Evolutionary conservation across 2,329 filamentous ascomycete species (phyloP), one percentile per base, ranked within the genome.

Genomic region (Colletotrichum acutatum): DNA sequence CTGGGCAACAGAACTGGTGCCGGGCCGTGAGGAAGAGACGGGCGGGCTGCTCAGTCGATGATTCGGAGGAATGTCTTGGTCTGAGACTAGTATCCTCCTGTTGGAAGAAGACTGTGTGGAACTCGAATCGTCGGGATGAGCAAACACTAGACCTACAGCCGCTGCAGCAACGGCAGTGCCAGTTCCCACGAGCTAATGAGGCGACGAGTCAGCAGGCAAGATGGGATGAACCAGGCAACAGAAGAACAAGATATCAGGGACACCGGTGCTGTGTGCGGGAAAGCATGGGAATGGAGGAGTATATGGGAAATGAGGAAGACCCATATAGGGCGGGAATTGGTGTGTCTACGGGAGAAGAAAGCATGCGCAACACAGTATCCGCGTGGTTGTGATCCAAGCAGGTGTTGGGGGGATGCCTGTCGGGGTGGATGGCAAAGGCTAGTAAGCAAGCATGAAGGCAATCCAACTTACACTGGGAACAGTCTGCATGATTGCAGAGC

Each of bases 91-190:
- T 72, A 67, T 75, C 52, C 61, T 72, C 61, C 54, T 66, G 14
- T 73, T 70, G n/a, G 74, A 66, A 24, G 72, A 66, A 16, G 75
- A 73, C 34, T 69, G 76, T 74, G 76, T 62, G 74, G 77, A 53
- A 72, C 68, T 69, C 77, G 83, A 78, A 76, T 89, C 86, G 76
- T 82, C 78, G 57, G 86, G 82, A 80, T 90, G 88, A 76, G 88
- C 89, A 80, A 91, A 90, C 76, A 88, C 88, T 74, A 91, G 82
- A 77, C 89, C 89, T 77, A 85, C 86, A 80, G 88, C 85, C 77
- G 89, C 89, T 78, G 89, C 88, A 82, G 89, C 89, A 80, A 90
- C 87, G 76, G 88, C 89, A 82, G 89, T 89, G 81, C 89, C 88
- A 77, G 89, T 87, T 81, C 89, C 89, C 82, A 90, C 87, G 78